Evolutionary conservation across 192 early-diverging fungal genomes (phyloP), one percentile per base, ranked within the genome.

Genomic region (Backusella liffmaniae): DNA sequence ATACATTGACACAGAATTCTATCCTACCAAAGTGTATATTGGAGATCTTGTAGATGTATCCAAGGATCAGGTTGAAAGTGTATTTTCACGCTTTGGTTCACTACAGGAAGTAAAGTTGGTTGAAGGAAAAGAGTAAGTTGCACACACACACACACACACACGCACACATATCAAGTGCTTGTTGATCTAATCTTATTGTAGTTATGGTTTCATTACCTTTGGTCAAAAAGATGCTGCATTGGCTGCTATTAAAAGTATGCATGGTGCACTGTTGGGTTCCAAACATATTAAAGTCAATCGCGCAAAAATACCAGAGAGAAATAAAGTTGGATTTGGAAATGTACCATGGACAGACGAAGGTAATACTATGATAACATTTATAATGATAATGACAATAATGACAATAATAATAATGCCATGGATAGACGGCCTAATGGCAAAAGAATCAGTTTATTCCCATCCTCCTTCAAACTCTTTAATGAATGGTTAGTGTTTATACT

Each of bases 271-370:
- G 21, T 9, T 87, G n/a, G 86, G 84, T 7, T 79, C 79, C 5
- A 70, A 72, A 36, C 53, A 56, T 36, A 82, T 84, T 46, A 79
- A 79, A 76, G 86, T 87, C 69, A 87, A 87, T 37, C 82, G 86
- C 10, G 86, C 86, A 34, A 87, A 87, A 65, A 87, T 87, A 70
- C 86, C 86, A 21, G 86, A 87, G 73, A 69, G 86, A 37, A 87
- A 87, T 66, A 82, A 84, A 5, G 84, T 82, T 68, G 86, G 86
- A 15, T 87, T 87, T 77, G 86, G 84, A 68, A 84, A 84, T 18
- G 80, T 87, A 44, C 84, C 86, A 30, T 87, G 86, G 86, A 83
- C 79, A 80, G 86, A 87, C 42, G 86, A 87, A 67, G 85, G 82
- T 81, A 65, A 76, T 21, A 75, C 29, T 10, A 0, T 37, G 36